phyloP scores from a whole-genome alignment of 1,284 basidiomycete species.

The Boletus hoseneyae region DNA sequence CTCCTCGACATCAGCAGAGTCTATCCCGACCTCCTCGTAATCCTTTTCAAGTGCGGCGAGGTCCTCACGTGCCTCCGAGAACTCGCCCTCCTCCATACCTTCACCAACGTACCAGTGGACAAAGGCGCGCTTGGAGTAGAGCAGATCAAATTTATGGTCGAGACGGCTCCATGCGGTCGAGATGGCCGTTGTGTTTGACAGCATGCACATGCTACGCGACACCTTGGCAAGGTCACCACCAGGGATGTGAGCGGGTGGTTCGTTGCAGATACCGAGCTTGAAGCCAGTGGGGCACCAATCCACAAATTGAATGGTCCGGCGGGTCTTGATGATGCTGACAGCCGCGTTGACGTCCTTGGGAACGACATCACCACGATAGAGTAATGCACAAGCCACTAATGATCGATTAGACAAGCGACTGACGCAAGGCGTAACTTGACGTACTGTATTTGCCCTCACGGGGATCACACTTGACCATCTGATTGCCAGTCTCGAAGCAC shows the following conservation, averaged over 20 bases:
- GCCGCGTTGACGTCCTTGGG: slow-evolving; percentile 90
- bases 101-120: slow-evolving; percentile 96
- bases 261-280: slow-evolving; percentile 92
- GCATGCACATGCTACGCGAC: slow-evolving; percentile 85
- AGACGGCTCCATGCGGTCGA: slow-evolving; percentile 86
- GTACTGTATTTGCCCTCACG: slow-evolving; percentile 83
- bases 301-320: slow-evolving; percentile 78
- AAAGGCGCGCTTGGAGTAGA: slow-evolving; percentile 91
- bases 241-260: slow-evolving; percentile 80
- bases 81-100: slow-evolving; percentile 99
- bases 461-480: slow-evolving; percentile 86
- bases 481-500: slow-evolving; percentile 90
- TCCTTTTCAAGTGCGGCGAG: slow-evolving; percentile 97
- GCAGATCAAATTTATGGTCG: slow-evolving; percentile 94
- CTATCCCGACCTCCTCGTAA: slow-evolving; percentile 93
- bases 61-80: slow-evolving; percentile 96
- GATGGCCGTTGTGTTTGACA: slow-evolving; percentile 86
- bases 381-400: slow-evolving; percentile 68
- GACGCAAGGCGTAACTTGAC: slow-evolving; percentile 25
- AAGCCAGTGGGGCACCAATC: slow-evolving; percentile 91
- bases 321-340: slow-evolving; percentile 83
- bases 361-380: slow-evolving; percentile 86
- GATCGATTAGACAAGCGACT: slow-evolving; percentile 9
- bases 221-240: slow-evolving; percentile 88
- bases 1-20: slow-evolving; percentile 82